Conservation (phyloP, 148 eudicot species). For the Arctostaphylos glauca region DNA sequence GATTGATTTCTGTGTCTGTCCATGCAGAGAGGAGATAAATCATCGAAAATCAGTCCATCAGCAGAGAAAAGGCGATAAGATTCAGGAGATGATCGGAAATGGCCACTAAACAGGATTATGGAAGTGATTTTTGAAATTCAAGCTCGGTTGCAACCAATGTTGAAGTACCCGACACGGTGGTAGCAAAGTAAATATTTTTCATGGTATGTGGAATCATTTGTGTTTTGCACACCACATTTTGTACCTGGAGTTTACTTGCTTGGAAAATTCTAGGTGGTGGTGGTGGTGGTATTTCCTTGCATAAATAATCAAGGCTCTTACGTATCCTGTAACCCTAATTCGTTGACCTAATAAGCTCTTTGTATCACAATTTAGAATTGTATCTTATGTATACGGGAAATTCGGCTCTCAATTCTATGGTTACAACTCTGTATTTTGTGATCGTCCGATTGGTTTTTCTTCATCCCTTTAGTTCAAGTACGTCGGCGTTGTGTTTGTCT, state of each 20-base stretch:
- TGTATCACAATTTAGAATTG: neutral
- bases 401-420: neutral
- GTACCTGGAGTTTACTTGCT: conserved; percentile 11
- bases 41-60: conserved; percentile 25
- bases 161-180: neutral
- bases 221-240: neutral
- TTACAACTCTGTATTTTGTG: too few relatives aligned
- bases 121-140: conserved; percentile 8
- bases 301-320: neutral
- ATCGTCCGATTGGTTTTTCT: too few relatives aligned
- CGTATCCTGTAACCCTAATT: neutral
- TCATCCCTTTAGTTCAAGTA: too few relatives aligned
- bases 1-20: neutral
- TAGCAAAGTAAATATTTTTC: conserved; percentile 3
- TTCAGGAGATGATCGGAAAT: conserved; percentile 20
- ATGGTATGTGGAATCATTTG: neutral
- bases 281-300: neutral
- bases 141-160: neutral
- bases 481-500: too few relatives aligned
- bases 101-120: conserved; percentile 20
- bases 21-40: conserved; percentile 43
- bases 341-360: neutral
- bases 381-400: neutral
- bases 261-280: neutral
- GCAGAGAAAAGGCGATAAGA: conserved; percentile 30